Evolutionary conservation across 371 early-diverging fungal species (phyloP).

Genomic region (Basidiobolus meristosporus): DNA sequence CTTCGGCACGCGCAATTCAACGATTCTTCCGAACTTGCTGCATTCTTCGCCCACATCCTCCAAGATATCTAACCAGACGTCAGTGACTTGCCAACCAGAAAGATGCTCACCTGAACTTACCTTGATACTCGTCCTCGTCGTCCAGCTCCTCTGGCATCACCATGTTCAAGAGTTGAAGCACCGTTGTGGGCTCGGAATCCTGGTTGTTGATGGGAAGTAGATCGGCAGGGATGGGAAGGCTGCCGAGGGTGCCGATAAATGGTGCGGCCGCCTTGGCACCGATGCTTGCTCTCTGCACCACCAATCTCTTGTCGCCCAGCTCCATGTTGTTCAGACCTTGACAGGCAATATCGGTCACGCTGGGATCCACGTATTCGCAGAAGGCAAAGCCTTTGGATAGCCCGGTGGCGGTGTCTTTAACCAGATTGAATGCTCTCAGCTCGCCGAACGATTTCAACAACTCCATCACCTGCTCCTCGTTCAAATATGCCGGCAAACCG

Average conservation of each 20-base stretch:
- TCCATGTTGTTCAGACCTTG: conserved; percentile 91
- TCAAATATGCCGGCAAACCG: conserved; percentile 75
- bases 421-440: conserved; percentile 75
- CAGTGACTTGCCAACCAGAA: conserved; percentile 1
- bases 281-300: conserved; percentile 86
- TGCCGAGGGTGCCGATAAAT: not conserved
- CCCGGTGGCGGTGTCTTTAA: conserved; percentile 63
- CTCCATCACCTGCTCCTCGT: conserved; percentile 86
- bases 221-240: conserved; percentile 1
- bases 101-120: conserved; percentile 16
- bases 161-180: conserved; percentile 89
- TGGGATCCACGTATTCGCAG: conserved; percentile 83
- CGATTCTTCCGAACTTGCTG: conserved; percentile 61
- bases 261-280: conserved; percentile 35
- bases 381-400: conserved; percentile 92
- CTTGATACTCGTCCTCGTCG: conserved; percentile 74
- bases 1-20: conserved; percentile 69
- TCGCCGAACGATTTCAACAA: conserved; percentile 85
- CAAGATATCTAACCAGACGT: conserved; percentile 46
- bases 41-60: conserved; percentile 87
- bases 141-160: conserved; percentile 72
- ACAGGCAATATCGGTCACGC: conserved; percentile 79
- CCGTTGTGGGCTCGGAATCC: conserved; percentile 43
- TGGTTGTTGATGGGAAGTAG: conserved; percentile 9
- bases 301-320: conserved; percentile 79